Evolutionary conservation across 805 yeast species (phyloP).

Genomic region (Priceomyces fermenticarens): DNA sequence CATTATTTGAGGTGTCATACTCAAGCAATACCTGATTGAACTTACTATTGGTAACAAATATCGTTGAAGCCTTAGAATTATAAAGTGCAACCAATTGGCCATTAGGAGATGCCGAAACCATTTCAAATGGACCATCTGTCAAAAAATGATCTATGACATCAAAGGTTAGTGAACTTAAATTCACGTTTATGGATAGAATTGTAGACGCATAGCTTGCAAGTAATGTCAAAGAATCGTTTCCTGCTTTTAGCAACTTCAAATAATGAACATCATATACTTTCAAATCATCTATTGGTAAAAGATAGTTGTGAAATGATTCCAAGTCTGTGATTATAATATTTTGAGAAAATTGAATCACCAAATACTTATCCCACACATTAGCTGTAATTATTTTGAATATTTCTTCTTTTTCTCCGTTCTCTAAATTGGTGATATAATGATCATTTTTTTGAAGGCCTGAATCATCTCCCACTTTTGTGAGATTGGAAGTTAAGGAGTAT

Average conservation of each 20-base stretch:
- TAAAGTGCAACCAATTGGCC: slow-evolving; percentile 52
- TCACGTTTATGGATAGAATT: slow-evolving; percentile 22
- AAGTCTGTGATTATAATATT: slow-evolving; percentile 36
- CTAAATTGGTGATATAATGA: slow-evolving; percentile 28
- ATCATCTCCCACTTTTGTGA: slow-evolving; percentile 17
- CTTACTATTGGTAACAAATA: slow-evolving; percentile 50
- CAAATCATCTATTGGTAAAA: slow-evolving; percentile 27
- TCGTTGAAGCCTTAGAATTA: slow-evolving; percentile 32
- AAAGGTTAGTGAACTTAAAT: slow-evolving; percentile 16
- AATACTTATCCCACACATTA: slow-evolving; percentile 38
- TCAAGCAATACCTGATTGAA: slow-evolving; percentile 44
- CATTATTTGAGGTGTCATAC: slow-evolving; percentile 40
- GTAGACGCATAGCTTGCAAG: slow-evolving; percentile 27
- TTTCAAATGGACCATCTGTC: slow-evolving; percentile 49
- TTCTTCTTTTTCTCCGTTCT: slow-evolving; percentile 28
- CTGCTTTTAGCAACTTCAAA: slow-evolving; percentile 11
- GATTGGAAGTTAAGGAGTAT: slow-evolving; percentile 24
- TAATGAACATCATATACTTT: slow-evolving; percentile 19
- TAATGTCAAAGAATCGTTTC: slow-evolving; percentile 14
- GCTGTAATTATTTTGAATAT: slow-evolving; percentile 21
- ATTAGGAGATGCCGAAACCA: slow-evolving; percentile 49
- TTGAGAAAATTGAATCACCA: slow-evolving; percentile 42
- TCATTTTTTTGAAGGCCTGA: neutral
- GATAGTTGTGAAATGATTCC: slow-evolving; percentile 34
- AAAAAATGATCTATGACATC: slow-evolving; percentile 35